Conservation (phyloP, 2,329 filamentous ascomycete genomes). For the Cytospora paraplurivora region DNA sequence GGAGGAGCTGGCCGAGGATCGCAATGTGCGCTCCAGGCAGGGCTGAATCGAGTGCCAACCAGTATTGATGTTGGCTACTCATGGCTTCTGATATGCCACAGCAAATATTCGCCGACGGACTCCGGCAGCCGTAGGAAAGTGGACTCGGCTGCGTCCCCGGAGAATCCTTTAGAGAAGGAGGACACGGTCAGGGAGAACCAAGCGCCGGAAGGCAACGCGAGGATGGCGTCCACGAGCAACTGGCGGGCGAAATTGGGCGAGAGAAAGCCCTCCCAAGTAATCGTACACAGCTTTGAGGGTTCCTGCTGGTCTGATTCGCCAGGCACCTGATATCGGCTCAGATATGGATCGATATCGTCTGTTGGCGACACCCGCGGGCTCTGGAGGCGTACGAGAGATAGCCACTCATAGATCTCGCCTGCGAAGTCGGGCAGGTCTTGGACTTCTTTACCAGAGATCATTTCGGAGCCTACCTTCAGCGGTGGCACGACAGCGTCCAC, state of each 20-base stretch:
- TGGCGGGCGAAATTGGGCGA: slow-evolving; percentile 54
- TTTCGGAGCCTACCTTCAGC: slow-evolving; percentile 37
- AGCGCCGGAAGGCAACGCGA: slow-evolving; percentile 44
- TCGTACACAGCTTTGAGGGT: slow-evolving; percentile 46
- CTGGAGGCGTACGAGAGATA: slow-evolving; percentile 65
- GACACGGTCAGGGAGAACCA: slow-evolving; percentile 61
- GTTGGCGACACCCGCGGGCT: slow-evolving; percentile 62
- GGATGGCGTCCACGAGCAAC: slow-evolving; percentile 50
- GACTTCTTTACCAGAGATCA: slow-evolving; percentile 42
- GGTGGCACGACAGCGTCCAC: slow-evolving; percentile 38
- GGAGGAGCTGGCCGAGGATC: slow-evolving; percentile 62
- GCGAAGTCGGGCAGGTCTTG: slow-evolving; percentile 64
- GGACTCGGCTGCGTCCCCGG: slow-evolving; percentile 51
- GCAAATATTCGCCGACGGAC: slow-evolving; percentile 55
- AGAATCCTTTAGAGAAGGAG: slow-evolving; percentile 50
- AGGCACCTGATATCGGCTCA: slow-evolving; percentile 68
- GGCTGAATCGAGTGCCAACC: slow-evolving; percentile 45
- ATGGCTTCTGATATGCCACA: slow-evolving; percentile 59
- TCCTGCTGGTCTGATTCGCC: slow-evolving; percentile 35
- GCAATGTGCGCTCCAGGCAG: slow-evolving; percentile 65
- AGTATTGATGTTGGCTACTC: slow-evolving; percentile 38
- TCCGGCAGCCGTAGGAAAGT: slow-evolving; percentile 56
- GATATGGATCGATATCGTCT: slow-evolving; percentile 67
- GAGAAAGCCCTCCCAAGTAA: slow-evolving; percentile 64
- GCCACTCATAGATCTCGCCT: slow-evolving; percentile 71